These are phyloP conservation scores for Hevea brasiliensis DNA, from an alignment of 345 rosid species.

Conservation along the genomic window DNA sequence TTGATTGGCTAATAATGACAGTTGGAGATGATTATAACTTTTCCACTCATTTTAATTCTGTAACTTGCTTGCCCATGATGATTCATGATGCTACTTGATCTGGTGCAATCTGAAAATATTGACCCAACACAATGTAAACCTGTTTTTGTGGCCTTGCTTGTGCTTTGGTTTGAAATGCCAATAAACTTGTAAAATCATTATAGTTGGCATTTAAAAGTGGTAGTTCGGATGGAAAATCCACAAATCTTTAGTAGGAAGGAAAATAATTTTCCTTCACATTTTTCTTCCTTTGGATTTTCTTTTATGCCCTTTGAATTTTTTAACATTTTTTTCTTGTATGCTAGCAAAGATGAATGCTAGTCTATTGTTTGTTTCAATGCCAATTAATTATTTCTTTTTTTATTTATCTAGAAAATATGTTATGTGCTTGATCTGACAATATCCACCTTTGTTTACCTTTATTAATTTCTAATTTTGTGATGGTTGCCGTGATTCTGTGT, in stretches of 20 bases:
- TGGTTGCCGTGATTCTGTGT: conserved; percentile 11
- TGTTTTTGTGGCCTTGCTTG: neutral
- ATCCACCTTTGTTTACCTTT: neutral
- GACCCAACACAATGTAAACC: neutral
- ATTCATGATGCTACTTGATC: neutral
- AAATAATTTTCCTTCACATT: neutral
- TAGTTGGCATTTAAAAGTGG: neutral
- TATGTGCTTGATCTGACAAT: neutral
- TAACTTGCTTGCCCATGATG: neutral
- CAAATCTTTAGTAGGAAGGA: neutral
- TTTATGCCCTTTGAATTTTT: neutral
- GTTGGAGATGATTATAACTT: neutral
- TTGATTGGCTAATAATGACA: conserved; percentile 1
- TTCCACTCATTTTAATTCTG: neutral
- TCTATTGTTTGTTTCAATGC: neutral
- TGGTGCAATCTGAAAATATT: neutral
- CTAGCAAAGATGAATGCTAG: neutral
- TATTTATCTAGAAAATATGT: too few relatives aligned
- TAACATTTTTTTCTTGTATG: neutral
- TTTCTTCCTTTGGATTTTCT: neutral
- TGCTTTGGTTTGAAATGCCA: neutral
- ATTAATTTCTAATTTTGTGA: neutral
- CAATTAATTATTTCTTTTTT: neutral
- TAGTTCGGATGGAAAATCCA: neutral
- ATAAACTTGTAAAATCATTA: neutral